These are phyloP conservation scores for Solanum rostratum DNA, from an alignment of 257 asterid genomes.

Conservation along the genomic window DNA sequence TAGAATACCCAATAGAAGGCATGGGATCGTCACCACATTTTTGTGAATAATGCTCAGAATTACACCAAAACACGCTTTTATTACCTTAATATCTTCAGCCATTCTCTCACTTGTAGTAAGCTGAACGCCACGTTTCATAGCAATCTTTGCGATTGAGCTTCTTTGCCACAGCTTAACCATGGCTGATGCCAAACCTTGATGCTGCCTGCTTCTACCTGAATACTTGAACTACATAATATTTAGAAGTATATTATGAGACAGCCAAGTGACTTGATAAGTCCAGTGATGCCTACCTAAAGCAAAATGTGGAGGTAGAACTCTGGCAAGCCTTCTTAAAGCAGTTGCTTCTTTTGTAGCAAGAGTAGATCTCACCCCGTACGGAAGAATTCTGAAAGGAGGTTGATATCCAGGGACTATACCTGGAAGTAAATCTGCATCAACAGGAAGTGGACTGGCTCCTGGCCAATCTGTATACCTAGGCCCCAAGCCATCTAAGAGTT, in stretches of 20 bases:
- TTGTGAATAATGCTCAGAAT: neutral
- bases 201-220: conserved; percentile 97
- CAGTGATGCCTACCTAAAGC: conserved; percentile 53
- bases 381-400: conserved; percentile 84
- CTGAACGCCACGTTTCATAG: conserved; percentile 93
- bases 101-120: conserved; percentile 96
- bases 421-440: conserved; percentile 95
- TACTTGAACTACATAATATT: neutral
- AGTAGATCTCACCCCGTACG: conserved; percentile 79
- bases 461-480: conserved; percentile 94
- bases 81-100: conserved; percentile 98
- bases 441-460: conserved; percentile 80
- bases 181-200: conserved; percentile 89
- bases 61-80: neutral
- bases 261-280: neutral
- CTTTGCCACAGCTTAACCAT: conserved; percentile 90
- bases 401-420: conserved; percentile 53
- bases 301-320: conserved; percentile 88
- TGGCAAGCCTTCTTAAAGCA: conserved; percentile 76
- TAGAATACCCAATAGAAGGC: neutral
- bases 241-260: neutral
- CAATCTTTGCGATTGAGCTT: conserved; percentile 80
- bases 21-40: neutral
- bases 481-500: conserved; percentile 64
- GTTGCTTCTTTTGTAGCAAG: conserved; percentile 67